Conservation (phyloP, 208 protist genomes). For the Wallacemonas sp. region DNA sequence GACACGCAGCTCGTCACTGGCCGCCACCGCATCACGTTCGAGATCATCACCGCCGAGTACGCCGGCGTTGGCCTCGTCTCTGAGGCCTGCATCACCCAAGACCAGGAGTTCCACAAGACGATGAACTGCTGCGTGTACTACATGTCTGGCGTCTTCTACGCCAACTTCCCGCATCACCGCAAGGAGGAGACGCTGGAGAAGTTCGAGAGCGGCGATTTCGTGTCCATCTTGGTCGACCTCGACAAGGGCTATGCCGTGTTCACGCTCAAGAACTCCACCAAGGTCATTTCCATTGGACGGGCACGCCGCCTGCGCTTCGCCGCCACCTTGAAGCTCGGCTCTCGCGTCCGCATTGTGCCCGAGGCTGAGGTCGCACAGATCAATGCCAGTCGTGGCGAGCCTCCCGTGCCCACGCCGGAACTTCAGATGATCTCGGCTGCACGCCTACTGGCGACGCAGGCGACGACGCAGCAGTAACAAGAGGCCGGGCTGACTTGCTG, state of each 20-base stretch:
- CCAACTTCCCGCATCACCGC: conserved; percentile 85
- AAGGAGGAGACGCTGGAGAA: conserved; percentile 87
- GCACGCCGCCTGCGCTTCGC: conserved; percentile 80
- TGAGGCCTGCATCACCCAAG: conserved; percentile 67
- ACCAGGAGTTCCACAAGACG: conserved; percentile 91
- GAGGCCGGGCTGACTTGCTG: too few relatives aligned
- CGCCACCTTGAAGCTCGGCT: conserved; percentile 80
- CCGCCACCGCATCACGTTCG: conserved; percentile 79
- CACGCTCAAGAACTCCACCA: conserved; percentile 69
- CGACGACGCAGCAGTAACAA: too few relatives aligned
- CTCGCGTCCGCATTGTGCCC: conserved; percentile 73
- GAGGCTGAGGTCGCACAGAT: conserved; percentile 49
- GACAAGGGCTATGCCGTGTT: conserved; percentile 83
- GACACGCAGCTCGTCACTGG: conserved; percentile 79
- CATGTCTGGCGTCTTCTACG: conserved; percentile 93
- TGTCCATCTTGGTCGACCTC: conserved; percentile 82
- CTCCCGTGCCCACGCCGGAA: neutral
- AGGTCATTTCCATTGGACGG: conserved; percentile 74
- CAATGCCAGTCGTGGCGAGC: neutral
- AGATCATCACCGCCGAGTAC: conserved; percentile 79
- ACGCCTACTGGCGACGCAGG: too few relatives aligned
- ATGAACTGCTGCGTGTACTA: conserved; percentile 91
- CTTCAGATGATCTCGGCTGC: conserved; percentile 8
- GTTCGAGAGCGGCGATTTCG: conserved; percentile 71
- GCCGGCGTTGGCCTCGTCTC: conserved; percentile 90